Evolutionary conservation across 139 green algal species (phyloP).

Genomic region (Chlamydomonas incerta): DNA sequence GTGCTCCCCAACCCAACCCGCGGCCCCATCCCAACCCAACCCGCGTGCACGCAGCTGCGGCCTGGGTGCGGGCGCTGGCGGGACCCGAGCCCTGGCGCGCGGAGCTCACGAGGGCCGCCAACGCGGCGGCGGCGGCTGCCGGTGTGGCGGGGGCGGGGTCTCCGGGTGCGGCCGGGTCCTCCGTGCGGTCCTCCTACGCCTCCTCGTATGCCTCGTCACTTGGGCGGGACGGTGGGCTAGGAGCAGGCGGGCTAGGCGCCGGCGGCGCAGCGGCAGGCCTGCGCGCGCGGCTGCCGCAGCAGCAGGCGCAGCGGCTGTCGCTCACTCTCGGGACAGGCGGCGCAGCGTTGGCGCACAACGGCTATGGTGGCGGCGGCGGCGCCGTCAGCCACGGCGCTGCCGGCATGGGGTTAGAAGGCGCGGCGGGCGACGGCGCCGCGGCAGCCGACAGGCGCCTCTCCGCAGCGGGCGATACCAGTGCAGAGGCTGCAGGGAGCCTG

Average conservation of each 20-base stretch:
- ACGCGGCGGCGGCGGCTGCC: neutral
- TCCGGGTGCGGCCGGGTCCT: neutral
- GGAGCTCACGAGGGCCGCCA: neutral
- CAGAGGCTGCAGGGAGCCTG: neutral
- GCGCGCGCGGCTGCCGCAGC: neutral
- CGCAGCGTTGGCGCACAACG: too few species aligned
- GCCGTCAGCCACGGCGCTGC: too few species aligned
- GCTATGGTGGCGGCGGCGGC: too few species aligned
- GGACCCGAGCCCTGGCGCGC: slow-evolving; percentile 1
- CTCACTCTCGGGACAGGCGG: neutral
- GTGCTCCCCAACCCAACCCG: too few species aligned
- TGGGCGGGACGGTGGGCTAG: neutral
- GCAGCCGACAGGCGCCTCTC: too few species aligned
- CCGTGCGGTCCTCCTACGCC: neutral
- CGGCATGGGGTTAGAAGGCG: too few species aligned
- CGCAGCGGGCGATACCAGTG: neutral
- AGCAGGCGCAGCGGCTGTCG: neutral
- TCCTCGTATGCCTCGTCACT: neutral
- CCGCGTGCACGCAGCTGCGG: neutral
- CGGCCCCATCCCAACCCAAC: too few species aligned
- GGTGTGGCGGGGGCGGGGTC: neutral
- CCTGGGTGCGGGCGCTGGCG: slow-evolving; percentile 4
- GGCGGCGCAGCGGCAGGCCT: neutral
- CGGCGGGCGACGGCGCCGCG: too few species aligned
- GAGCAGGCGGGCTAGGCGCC: neutral